phyloP scores from a whole-genome alignment of 495 filamentous ascomycete species.

The Ascobolus immersus region DNA sequence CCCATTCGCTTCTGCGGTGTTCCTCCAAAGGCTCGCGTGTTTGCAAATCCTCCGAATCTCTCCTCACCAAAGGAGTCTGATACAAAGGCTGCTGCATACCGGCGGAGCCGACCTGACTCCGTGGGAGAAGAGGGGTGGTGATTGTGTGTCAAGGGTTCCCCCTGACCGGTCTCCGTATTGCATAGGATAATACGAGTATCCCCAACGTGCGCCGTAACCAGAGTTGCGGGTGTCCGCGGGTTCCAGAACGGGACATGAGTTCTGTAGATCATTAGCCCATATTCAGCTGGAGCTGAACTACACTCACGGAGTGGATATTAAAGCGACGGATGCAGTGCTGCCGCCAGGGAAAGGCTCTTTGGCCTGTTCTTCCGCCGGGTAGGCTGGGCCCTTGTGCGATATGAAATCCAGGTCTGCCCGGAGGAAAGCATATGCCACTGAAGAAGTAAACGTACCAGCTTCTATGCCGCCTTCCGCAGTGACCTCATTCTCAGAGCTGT shows the following conservation, averaged over 20 bases:
- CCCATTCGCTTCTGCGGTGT: constrained; percentile 74
- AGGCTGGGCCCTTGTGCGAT: constrained; percentile 22
- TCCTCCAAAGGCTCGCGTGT: constrained; percentile 82
- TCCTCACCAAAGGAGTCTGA: constrained; percentile 96
- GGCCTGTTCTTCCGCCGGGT: constrained; percentile 26
- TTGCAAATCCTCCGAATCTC: constrained; percentile 76
- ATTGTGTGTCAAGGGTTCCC: constrained; percentile 56
- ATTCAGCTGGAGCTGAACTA: background rate
- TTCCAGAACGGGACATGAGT: constrained; percentile 65
- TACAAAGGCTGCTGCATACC: constrained; percentile 63
- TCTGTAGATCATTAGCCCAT: background rate
- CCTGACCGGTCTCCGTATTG: constrained; percentile 47
- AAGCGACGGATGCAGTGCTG: constrained; percentile 63
- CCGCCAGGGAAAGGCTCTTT: constrained; percentile 54
- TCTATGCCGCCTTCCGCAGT: constrained; percentile 9
- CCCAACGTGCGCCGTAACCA: constrained; percentile 76
- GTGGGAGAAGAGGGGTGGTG: constrained; percentile 73
- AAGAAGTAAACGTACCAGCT: constrained; percentile 27
- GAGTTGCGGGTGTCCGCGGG: constrained; percentile 51
- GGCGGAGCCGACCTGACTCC: constrained; percentile 58
- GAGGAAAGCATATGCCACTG: constrained; percentile 74
- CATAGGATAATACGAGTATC: constrained; percentile 80
- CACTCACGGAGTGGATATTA: constrained; percentile 64
- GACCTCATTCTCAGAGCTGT: constrained; percentile 7
- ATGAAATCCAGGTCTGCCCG: constrained; percentile 83